phyloP scores from a whole-genome alignment of 495 filamentous ascomycete species.

The Penicillium bovifimosum region DNA sequence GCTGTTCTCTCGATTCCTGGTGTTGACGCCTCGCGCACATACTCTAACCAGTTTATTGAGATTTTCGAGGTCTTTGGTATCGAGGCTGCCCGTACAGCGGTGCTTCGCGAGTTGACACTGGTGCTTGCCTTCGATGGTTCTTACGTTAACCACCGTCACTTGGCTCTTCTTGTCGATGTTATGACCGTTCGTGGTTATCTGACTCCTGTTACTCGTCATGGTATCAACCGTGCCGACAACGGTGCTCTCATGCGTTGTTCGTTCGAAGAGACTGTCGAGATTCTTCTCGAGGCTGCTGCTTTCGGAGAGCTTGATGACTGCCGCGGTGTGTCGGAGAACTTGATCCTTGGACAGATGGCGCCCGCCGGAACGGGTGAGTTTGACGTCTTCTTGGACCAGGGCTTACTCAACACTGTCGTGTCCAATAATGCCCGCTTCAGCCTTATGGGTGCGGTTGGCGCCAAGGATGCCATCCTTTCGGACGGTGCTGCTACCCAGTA shows the following conservation, averaged over 20 bases:
- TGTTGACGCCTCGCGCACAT: constrained; percentile 84
- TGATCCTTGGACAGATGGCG: constrained; percentile 96
- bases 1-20: constrained; percentile 80
- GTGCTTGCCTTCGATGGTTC: constrained; percentile 97
- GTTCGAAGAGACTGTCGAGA: constrained; percentile 99
- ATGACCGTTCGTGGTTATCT: constrained; percentile 94
- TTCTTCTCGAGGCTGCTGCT: constrained; percentile 89
- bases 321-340: constrained; percentile 94
- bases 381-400: constrained; percentile 85
- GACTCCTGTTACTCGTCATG: constrained; percentile 94
- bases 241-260: constrained; percentile 99
- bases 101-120: constrained; percentile 80
- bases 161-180: constrained; percentile 93
- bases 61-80: constrained; percentile 92
- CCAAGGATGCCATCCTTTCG: constrained; percentile 60
- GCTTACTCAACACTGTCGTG: constrained; percentile 90
- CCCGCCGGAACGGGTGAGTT: constrained; percentile 95
- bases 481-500: constrained; percentile 94
- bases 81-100: constrained; percentile 79
- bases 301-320: constrained; percentile 95
- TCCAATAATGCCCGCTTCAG: constrained; percentile 80
- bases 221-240: constrained; percentile 96
- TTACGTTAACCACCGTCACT: constrained; percentile 97
- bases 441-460: constrained; percentile 67
- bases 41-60: constrained; percentile 92